Evolutionary conservation across 768 basidiomycete species (phyloP).

Genomic region (Amanita pseudoporphyria): DNA sequence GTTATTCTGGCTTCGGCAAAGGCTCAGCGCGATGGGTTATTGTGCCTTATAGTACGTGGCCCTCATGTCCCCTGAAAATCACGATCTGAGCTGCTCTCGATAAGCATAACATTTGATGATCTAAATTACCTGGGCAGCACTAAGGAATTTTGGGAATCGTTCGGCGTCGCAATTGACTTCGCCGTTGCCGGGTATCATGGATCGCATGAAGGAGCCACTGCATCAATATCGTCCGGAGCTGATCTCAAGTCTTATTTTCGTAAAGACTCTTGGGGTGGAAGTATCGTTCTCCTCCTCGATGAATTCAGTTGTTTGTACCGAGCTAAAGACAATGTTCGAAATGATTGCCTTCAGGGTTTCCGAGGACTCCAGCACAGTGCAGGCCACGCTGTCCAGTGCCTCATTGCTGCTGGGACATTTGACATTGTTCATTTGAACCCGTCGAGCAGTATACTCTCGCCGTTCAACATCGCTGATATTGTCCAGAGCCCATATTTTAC

Average conservation of each 20-base stretch:
- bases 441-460: no score
- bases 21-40: constrained; percentile 1
- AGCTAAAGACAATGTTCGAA: no score
- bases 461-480: no score
- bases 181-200: not conserved
- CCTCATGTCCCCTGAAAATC: not conserved
- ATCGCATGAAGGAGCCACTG: not conserved
- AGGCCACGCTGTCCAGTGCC: constrained; percentile 6
- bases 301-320: constrained; percentile 10
- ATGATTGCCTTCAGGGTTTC: constrained; percentile 9
- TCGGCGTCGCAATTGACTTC: constrained; percentile 3
- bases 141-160: constrained; percentile 8
- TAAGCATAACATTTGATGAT: constrained; percentile 8
- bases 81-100: constrained; percentile 1
- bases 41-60: constrained; percentile 9
- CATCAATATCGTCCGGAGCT: constrained; percentile 6
- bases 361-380: constrained; percentile 7
- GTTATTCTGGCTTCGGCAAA: constrained; percentile 6
- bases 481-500: no score
- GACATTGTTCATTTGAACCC: no score
- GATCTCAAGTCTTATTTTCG: constrained; percentile 7
- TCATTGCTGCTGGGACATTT: constrained; percentile 10
- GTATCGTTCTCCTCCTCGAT: constrained; percentile 12
- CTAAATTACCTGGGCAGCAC: not conserved
- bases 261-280: not conserved